Evolutionary conservation across 495 filamentous ascomycete genomes (phyloP), one percentile per base, ranked within the genome.

Genomic region (Aspergillus nidulans): DNA sequence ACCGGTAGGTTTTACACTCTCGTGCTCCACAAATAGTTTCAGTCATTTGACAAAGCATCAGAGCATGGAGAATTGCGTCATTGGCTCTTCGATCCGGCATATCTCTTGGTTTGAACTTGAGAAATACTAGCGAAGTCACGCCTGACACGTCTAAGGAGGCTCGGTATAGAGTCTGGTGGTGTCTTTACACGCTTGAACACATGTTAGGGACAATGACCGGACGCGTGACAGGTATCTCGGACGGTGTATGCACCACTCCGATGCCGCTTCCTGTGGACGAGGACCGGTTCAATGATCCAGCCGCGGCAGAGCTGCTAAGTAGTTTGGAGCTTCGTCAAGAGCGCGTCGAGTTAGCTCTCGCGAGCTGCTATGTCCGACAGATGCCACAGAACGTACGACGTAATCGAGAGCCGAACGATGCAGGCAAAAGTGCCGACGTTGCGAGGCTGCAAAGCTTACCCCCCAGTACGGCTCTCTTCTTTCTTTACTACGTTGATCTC

Each of bases 81-180:
- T 63, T 87, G 48, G 82, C 83, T 20, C 67, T 88, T 41, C 79
- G 85, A 19, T 78, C 81, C 53, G 82, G 80, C 8, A 75, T 82
- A 41, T 78, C 79, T 1, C 74, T 88, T 10, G 85, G 84, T 7
- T 72, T 89, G 19, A 84, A 88, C 58, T 71, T 87, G 60, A 82
- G 83, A 36, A 87, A 78, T 57, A 77, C 79, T 21, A 80, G 75
- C 43, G 69, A 73, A 16, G 63, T 68, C 2, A 74, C 82, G 1
- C 57, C 72, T 7, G 74, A 79, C 52, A 60, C 74, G 12, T 76
- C 84, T n/a, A 84, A 81, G 60, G 85, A 87, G 60, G 73, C 80
- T 46, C 77, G 84, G 40, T 78, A 83, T 46, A 79, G 81, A 36
- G 75, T 87, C 16, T 88, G 84, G 84, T 87, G 83, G 80, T 80